Conservation (phyloP, 176 grass and related monocot genomes). For the Zoysia japonica region DNA sequence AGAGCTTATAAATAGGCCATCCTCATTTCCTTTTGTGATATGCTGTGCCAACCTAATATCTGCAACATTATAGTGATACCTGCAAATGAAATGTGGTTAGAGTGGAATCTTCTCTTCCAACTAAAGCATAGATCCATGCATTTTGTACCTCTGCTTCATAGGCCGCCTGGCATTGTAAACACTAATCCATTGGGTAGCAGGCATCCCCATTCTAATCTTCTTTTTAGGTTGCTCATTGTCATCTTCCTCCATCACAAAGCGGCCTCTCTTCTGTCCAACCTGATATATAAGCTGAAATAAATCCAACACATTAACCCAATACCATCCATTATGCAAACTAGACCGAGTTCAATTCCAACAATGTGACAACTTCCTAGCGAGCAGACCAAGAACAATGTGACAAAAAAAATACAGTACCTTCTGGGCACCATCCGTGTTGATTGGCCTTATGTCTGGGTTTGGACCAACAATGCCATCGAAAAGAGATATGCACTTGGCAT, state of each 20-base stretch:
- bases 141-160: slow-evolving; percentile 88
- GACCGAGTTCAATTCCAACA: not conserved
- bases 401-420: slow-evolving; percentile 60
- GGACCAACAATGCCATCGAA: slow-evolving; percentile 94
- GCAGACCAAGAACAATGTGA: not conserved
- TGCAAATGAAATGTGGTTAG: slow-evolving; percentile 41
- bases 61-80: slow-evolving; percentile 97
- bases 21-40: slow-evolving; percentile 85
- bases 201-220: slow-evolving; percentile 92
- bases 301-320: slow-evolving; percentile 32
- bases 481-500: slow-evolving; percentile 91
- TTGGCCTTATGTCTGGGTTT: slow-evolving; percentile 88
- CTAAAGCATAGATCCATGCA: slow-evolving; percentile 11
- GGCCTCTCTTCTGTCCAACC: slow-evolving; percentile 93
- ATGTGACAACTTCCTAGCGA: slow-evolving; percentile 10
- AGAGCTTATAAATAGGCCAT: slow-evolving; percentile 88
- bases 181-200: slow-evolving; percentile 91
- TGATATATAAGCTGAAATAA: slow-evolving; percentile 71
- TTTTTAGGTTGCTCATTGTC: slow-evolving; percentile 93
- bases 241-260: slow-evolving; percentile 76
- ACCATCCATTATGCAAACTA: not conserved
- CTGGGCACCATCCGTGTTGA: slow-evolving; percentile 95
- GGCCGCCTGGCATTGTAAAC: slow-evolving; percentile 87
- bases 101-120: slow-evolving; percentile 17
- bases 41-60: slow-evolving; percentile 77